Evolutionary conservation across 1,284 basidiomycete genomes (phyloP).

Genomic region (Boletus mariae): DNA sequence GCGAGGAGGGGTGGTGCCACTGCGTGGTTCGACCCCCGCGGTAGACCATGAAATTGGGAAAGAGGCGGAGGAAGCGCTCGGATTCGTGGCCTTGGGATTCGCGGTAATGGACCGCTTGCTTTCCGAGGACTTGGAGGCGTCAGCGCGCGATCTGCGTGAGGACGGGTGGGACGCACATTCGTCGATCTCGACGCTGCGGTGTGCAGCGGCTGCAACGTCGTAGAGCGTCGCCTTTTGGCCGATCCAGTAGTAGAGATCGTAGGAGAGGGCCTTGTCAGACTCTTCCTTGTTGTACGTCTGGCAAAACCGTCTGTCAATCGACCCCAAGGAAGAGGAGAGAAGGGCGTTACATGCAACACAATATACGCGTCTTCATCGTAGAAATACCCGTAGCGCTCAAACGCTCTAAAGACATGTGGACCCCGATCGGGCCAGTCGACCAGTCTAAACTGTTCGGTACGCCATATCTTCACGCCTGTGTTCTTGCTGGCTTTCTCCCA

Average conservation of each 20-base stretch:
- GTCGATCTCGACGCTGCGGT: slow-evolving; percentile 66
- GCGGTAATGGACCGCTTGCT: slow-evolving; percentile 55
- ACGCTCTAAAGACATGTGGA: slow-evolving; percentile 2
- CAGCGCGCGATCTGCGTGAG: not conserved
- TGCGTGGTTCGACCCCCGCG: slow-evolving; percentile 57
- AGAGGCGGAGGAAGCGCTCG: slow-evolving; percentile 55
- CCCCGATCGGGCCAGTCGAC: slow-evolving; percentile 24
- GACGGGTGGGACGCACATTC: slow-evolving; percentile 44
- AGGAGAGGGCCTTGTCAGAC: slow-evolving; percentile 40
- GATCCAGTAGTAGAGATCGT: slow-evolving; percentile 66
- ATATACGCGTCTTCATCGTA: slow-evolving; percentile 67
- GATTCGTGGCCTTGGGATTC: slow-evolving; percentile 61
- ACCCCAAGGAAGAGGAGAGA: not conserved
- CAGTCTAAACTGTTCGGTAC: slow-evolving; percentile 55
- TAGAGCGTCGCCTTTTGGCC: slow-evolving; percentile 58
- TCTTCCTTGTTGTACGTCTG: slow-evolving; percentile 49
- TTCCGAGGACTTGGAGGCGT: slow-evolving; percentile 35
- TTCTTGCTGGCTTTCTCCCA: slow-evolving; percentile 48
- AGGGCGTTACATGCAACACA: slow-evolving; percentile 47
- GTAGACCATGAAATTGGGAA: slow-evolving; percentile 49
- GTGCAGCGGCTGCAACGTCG: slow-evolving; percentile 63
- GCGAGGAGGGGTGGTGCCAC: slow-evolving; percentile 54
- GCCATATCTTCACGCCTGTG: slow-evolving; percentile 52
- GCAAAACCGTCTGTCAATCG: not conserved
- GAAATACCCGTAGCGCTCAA: slow-evolving; percentile 47